A percentile compares a stretch with the other conserved stretches of the same genome.
phyloP scores from a whole-genome alignment of 805 yeast species.

The Dipodascus albidus region DNA sequence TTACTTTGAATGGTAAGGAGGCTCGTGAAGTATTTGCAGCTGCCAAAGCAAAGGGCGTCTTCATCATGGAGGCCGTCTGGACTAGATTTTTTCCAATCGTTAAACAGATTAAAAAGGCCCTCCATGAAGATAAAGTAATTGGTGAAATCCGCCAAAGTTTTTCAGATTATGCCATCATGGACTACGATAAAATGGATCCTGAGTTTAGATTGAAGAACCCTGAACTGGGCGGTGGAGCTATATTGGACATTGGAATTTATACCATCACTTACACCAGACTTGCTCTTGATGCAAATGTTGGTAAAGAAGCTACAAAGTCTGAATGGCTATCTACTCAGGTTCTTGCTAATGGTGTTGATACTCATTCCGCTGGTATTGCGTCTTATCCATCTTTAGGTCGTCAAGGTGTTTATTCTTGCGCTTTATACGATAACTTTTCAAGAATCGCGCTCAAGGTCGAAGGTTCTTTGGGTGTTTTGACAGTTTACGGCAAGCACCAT shows the following conservation, averaged over 20 bases:
- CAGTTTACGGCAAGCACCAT: not conserved
- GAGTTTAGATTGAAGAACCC: slow-evolving; percentile 33
- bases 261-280: slow-evolving; percentile 30
- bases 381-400: not conserved
- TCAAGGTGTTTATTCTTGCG: not conserved
- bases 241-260: slow-evolving; percentile 46
- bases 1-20: slow-evolving; percentile 37
- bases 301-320: not conserved
- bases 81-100: slow-evolving; percentile 33
- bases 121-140: slow-evolving; percentile 31
- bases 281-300: not conserved
- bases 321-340: not conserved
- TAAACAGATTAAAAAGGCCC: slow-evolving; percentile 24
- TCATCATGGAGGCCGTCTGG: slow-evolving; percentile 44
- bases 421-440: not conserved
- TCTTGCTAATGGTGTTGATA: not conserved
- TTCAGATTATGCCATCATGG: slow-evolving; percentile 32
- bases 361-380: not conserved
- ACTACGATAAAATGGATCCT: slow-evolving; percentile 24
- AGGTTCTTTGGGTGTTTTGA: not conserved
- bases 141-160: slow-evolving; percentile 37
- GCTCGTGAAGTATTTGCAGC: slow-evolving; percentile 28
- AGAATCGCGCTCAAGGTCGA: not conserved
- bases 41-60: slow-evolving; percentile 32
- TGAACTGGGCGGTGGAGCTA: slow-evolving; percentile 43